Evolutionary conservation across 345 rosid species (phyloP).

Genomic region (Ceriops tagal): DNA sequence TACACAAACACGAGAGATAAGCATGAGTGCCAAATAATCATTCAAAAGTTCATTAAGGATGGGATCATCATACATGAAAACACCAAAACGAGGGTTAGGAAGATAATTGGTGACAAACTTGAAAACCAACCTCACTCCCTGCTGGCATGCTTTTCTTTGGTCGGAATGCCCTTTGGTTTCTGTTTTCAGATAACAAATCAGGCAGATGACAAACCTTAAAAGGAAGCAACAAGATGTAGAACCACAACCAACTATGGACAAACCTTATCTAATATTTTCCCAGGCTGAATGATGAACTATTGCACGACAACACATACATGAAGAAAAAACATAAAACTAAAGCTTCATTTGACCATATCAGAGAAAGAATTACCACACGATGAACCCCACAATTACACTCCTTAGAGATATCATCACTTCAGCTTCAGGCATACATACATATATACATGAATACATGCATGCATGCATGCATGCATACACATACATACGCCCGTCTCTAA

Average conservation of each 20-base stretch:
- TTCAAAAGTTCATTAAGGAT: conserved; percentile 1
- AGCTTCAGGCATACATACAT: too few species aligned
- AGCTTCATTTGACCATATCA: too few species aligned
- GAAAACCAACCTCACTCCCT: conserved; percentile 81
- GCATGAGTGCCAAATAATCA: background rate
- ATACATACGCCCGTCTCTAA: too few species aligned
- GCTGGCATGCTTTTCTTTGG: conserved; percentile 99
- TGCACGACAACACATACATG: too few species aligned
- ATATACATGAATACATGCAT: too few species aligned
- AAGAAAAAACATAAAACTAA: too few species aligned
- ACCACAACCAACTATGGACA: background rate
- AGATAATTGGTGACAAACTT: background rate
- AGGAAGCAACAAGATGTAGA: background rate
- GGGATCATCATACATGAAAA: background rate
- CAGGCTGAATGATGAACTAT: too few species aligned
- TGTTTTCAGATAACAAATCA: conserved; percentile 29
- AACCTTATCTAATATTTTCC: background rate
- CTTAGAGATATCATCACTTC: too few species aligned
- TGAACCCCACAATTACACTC: too few species aligned
- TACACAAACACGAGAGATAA: background rate
- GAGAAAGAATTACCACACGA: too few species aligned
- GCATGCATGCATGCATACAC: too few species aligned
- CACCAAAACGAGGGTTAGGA: background rate
- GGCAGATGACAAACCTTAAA: conserved; percentile 10
- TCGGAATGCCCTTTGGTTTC: conserved; percentile 95